These are phyloP conservation scores for Climacium dendroides DNA, from an alignment of 225 moss, liverwort and hornwort species.

Conservation along the genomic window DNA sequence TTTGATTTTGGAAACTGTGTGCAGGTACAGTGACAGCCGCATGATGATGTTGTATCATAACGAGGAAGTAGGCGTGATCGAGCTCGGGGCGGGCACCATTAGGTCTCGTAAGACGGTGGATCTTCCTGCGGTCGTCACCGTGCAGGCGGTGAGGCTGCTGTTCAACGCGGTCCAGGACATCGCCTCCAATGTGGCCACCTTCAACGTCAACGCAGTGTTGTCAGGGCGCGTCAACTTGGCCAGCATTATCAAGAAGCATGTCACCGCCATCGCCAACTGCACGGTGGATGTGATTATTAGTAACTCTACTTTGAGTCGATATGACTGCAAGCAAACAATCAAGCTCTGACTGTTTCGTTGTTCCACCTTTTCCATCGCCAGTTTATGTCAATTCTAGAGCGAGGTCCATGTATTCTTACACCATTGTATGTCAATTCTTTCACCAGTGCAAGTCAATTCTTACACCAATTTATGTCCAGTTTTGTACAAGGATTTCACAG, in stretches of 20 bases:
- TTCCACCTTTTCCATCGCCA: not conserved
- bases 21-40: conserved; percentile 8
- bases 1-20: not conserved
- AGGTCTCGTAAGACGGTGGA: conserved; percentile 24
- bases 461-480: no score
- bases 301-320: conserved; percentile 11
- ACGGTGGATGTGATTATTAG: conserved; percentile 9
- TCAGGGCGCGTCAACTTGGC: conserved; percentile 28
- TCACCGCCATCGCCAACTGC: conserved; percentile 15
- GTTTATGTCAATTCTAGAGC: not conserved
- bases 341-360: conserved; percentile 6
- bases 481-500: not conserved
- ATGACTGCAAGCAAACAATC: not conserved
- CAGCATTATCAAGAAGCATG: conserved; percentile 19
- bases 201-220: conserved; percentile 1
- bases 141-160: conserved; percentile 13
- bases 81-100: conserved; percentile 32
- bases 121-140: conserved; percentile 11
- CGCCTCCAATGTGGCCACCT: not conserved
- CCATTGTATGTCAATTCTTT: not conserved
- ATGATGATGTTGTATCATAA: conserved; percentile 12
- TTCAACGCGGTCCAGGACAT: conserved; percentile 18
- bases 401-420: not conserved
- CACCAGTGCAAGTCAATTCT: not conserved
- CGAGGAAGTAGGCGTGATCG: conserved; percentile 12